Evolutionary conservation across 176 grass and related monocot species (phyloP).

Genomic region (Oryza glaberrima): DNA sequence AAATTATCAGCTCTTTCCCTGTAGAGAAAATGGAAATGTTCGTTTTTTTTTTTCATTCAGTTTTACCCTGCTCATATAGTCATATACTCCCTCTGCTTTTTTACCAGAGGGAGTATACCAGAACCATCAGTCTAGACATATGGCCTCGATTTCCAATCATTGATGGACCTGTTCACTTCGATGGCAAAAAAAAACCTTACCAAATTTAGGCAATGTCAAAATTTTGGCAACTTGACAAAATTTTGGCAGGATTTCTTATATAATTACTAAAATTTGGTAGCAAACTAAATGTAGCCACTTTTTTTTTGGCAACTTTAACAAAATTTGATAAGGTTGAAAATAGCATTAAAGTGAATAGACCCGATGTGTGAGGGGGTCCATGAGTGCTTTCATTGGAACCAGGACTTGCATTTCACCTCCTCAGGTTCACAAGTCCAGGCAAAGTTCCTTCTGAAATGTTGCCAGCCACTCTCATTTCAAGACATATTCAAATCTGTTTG

Average conservation of each 20-base stretch:
- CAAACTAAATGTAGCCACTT: too few species aligned
- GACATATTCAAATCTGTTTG: neutral
- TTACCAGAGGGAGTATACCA: neutral
- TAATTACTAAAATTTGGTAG: too few species aligned
- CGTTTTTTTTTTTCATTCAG: neutral
- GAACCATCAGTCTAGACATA: neutral
- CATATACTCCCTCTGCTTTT: too few species aligned
- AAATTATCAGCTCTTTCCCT: neutral
- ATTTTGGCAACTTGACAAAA: too few species aligned
- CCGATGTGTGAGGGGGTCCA: conserved; percentile 19
- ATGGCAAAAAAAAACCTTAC: too few species aligned
- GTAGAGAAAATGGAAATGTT: too few species aligned
- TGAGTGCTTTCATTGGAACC: conserved; percentile 8
- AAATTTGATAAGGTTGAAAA: too few species aligned
- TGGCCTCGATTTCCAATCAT: conserved; percentile 31
- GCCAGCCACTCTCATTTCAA: neutral
- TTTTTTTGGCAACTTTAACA: too few species aligned
- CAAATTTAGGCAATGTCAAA: too few species aligned
- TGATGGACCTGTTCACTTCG: neutral
- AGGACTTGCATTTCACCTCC: conserved; percentile 21
- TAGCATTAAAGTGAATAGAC: too few species aligned
- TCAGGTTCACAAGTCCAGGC: conserved; percentile 39
- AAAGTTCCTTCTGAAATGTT: conserved; percentile 15
- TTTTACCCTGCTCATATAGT: neutral
- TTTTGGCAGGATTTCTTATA: too few species aligned